Percentiles rank a stretch among this genome's conserved stretches.
Conservation (phyloP, 192 early-diverging fungal genomes). For the Coemansia sp. region DNA sequence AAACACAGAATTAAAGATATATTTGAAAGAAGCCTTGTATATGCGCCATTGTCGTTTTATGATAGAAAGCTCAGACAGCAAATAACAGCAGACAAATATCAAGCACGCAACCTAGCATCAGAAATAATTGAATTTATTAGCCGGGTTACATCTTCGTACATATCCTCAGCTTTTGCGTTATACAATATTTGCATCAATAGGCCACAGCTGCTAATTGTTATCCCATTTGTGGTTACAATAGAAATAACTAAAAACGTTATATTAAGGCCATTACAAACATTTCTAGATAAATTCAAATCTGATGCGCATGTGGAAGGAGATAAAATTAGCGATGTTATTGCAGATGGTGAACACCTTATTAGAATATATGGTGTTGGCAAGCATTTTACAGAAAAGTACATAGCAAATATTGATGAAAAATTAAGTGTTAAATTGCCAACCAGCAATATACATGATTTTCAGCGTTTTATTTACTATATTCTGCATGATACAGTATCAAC, state of each 20-base stretch:
- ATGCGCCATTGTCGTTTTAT: constrained; percentile 39
- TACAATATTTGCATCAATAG: constrained; percentile 13
- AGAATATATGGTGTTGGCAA: constrained; percentile 61
- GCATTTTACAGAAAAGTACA: constrained; percentile 59
- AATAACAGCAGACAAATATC: constrained; percentile 11
- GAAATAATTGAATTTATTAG: constrained; percentile 9
- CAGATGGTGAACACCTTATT: constrained; percentile 68
- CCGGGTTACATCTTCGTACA: background rate
- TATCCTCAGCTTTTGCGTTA: constrained; percentile 10
- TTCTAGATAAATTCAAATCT: background rate
- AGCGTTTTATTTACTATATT: constrained; percentile 52
- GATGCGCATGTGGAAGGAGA: background rate
- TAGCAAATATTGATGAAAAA: constrained; percentile 62
- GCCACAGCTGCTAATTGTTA: constrained; percentile 19
- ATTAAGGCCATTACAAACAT: background rate
- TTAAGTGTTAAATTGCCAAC: constrained; percentile 62
- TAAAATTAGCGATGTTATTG: constrained; percentile 15
- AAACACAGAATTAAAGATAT: constrained; percentile 7
- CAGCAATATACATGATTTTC: constrained; percentile 34
- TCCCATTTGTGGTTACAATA: constrained; percentile 11
- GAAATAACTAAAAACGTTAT: background rate
- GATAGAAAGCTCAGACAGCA: constrained; percentile 33
- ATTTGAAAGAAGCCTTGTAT: constrained; percentile 23
- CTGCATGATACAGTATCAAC: constrained; percentile 12
- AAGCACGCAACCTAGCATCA: background rate